Conservation (phyloP, 2,329 filamentous ascomycete species). For the Tolypocladium tropicale region DNA sequence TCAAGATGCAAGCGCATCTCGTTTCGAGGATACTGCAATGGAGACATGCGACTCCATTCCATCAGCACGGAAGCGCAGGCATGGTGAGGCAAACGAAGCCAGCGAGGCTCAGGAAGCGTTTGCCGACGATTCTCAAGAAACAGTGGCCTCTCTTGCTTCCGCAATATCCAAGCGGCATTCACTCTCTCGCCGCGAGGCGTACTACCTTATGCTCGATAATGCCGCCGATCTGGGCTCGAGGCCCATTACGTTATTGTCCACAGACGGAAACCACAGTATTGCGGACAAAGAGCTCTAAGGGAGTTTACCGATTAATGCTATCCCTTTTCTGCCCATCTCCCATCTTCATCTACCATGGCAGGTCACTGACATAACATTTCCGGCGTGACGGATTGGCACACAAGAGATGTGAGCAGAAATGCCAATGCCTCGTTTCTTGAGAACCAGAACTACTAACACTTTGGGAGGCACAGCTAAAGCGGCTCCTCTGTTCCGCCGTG, state of each 20-base stretch:
- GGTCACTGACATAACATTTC: background rate
- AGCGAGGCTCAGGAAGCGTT: background rate
- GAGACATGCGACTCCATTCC: background rate
- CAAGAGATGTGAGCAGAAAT: background rate
- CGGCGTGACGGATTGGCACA: background rate
- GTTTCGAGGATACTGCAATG: background rate
- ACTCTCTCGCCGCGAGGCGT: slow-evolving; percentile 19
- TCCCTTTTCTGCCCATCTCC: background rate
- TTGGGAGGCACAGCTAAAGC: background rate
- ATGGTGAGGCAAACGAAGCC: slow-evolving; percentile 5
- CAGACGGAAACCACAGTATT: slow-evolving; percentile 19
- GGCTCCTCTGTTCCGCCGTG: background rate
- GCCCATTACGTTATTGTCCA: slow-evolving; percentile 22
- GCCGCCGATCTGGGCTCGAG: slow-evolving; percentile 16
- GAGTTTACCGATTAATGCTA: background rate
- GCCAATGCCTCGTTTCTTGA: background rate
- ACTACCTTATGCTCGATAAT: slow-evolving; percentile 20
- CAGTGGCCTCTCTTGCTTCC: slow-evolving; percentile 7
- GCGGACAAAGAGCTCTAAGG: slow-evolving; percentile 22
- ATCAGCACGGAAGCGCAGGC: slow-evolving; percentile 10
- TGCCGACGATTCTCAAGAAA: slow-evolving; percentile 2
- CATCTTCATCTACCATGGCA: background rate
- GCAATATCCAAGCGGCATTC: slow-evolving; percentile 10
- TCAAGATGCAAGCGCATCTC: background rate
- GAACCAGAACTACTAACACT: no score